phyloP scores from a whole-genome alignment of 140 eudicot species.

The Anethum foeniculum region DNA sequence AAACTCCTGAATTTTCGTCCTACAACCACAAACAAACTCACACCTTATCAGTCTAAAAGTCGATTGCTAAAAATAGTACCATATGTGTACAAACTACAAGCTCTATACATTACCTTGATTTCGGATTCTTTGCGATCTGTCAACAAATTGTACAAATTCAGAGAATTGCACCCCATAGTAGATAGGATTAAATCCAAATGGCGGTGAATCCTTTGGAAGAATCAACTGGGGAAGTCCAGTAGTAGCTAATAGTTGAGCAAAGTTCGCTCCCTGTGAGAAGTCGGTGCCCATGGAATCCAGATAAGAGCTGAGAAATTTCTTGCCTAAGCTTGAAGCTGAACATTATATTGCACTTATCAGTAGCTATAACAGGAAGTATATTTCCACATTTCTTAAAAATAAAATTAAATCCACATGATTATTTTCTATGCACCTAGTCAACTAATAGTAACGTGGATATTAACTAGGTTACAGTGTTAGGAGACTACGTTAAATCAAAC shows the following conservation, averaged over 20 bases:
- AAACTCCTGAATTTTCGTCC: slow-evolving; percentile 9
- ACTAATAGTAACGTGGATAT: too few relatives aligned
- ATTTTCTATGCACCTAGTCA: too few relatives aligned
- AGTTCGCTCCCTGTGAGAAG: slow-evolving; percentile 63
- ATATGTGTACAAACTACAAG: too few relatives aligned
- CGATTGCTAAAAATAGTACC: background rate
- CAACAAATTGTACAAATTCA: slow-evolving; percentile 22
- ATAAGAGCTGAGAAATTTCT: slow-evolving; percentile 46
- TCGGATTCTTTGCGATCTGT: slow-evolving; percentile 29
- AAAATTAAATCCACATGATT: too few relatives aligned
- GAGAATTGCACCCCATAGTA: slow-evolving; percentile 33
- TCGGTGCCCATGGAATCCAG: slow-evolving; percentile 55
- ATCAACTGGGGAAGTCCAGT: slow-evolving; percentile 39
- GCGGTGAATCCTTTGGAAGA: slow-evolving; percentile 21
- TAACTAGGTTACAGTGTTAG: too few relatives aligned
- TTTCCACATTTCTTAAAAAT: too few relatives aligned
- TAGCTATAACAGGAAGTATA: background rate
- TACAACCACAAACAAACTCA: background rate
- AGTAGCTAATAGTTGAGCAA: slow-evolving; percentile 58
- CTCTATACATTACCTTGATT: slow-evolving; percentile 26
- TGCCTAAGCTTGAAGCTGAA: slow-evolving; percentile 28
- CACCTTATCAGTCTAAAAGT: too few relatives aligned
- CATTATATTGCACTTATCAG: background rate
- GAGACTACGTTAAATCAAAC: background rate
- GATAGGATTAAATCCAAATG: slow-evolving; percentile 37